Percentiles rank a stretch among this genome's conserved stretches.
These are phyloP conservation scores for Craterostigma plantagineum DNA, from an alignment of 257 asterid genomes.

Conservation along the genomic window DNA sequence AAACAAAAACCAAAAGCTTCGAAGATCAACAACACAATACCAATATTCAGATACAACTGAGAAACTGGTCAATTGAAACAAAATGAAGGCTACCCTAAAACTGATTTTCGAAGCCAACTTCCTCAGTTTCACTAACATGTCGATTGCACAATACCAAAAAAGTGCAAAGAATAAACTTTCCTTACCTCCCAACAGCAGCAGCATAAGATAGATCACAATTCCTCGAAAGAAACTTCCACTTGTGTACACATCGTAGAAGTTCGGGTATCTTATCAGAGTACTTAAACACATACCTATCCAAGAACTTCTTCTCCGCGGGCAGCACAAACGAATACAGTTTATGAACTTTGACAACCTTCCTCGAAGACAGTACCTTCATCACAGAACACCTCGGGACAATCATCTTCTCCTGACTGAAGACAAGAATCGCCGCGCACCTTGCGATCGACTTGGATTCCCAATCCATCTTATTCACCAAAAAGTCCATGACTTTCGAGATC, in stretches of 20 bases:
- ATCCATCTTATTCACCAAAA: constrained; percentile 8
- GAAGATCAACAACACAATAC: too few species aligned
- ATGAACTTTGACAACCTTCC: constrained; percentile 3
- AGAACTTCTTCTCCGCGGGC: constrained; percentile 7
- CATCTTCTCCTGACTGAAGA: constrained; percentile 3
- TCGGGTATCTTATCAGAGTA: constrained; percentile 12
- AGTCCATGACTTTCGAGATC: constrained; percentile 10
- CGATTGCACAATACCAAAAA: too few species aligned
- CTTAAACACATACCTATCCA: constrained; percentile 10
- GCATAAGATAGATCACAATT: neutral
- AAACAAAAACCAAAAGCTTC: too few species aligned
- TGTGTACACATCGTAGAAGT: constrained; percentile 9
- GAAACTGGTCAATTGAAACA: too few species aligned
- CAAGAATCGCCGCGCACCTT: constrained; percentile 4
- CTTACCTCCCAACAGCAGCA: too few species aligned
- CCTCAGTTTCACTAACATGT: too few species aligned
- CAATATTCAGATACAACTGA: too few species aligned
- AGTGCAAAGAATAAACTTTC: too few species aligned
- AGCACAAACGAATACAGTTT: neutral
- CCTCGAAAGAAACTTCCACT: neutral
- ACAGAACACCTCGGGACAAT: constrained; percentile 10
- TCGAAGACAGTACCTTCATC: constrained; percentile 1
- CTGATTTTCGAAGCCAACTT: too few species aligned
- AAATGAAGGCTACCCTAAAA: too few species aligned
- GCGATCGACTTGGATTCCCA: constrained; percentile 3